Evolutionary conservation across 2,329 filamentous ascomycete genomes (phyloP).

Genomic region (Aspergillus fijiensis): DNA sequence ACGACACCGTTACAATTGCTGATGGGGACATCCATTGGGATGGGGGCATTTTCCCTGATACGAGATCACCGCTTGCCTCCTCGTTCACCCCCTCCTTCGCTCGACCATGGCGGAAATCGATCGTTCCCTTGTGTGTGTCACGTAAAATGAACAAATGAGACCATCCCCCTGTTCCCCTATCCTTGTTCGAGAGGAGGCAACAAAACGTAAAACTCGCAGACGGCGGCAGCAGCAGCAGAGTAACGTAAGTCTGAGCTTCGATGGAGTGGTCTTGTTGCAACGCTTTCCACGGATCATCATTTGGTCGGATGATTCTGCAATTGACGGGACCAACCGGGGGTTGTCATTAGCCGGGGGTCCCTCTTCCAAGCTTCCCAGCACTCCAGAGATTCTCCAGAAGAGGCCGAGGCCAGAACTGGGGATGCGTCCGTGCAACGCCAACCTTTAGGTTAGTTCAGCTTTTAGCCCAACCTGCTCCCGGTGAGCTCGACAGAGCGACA

Average conservation of each 20-base stretch:
- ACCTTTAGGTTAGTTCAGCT: neutral
- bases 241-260: neutral
- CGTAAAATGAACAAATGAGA: neutral
- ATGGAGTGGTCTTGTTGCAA: neutral
- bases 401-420: slow-evolving; percentile 4
- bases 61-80: too few species aligned
- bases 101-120: neutral
- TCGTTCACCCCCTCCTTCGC: neutral
- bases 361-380: neutral
- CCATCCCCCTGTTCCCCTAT: neutral
- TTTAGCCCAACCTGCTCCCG: neutral
- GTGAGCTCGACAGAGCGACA: neutral
- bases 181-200: neutral
- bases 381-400: too few species aligned
- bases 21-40: neutral
- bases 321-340: slow-evolving; percentile 10
- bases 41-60: neutral
- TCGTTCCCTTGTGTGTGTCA: neutral
- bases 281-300: slow-evolving; percentile 7
- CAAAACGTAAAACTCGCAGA: neutral
- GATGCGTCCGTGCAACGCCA: slow-evolving; percentile 14
- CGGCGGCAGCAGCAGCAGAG: neutral
- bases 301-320: slow-evolving; percentile 17
- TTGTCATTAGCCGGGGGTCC: slow-evolving; percentile 11
- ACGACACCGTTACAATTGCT: neutral